Evolutionary conservation across 2,329 filamentous ascomycete species (phyloP).

Genomic region (Xylariales sp.): DNA sequence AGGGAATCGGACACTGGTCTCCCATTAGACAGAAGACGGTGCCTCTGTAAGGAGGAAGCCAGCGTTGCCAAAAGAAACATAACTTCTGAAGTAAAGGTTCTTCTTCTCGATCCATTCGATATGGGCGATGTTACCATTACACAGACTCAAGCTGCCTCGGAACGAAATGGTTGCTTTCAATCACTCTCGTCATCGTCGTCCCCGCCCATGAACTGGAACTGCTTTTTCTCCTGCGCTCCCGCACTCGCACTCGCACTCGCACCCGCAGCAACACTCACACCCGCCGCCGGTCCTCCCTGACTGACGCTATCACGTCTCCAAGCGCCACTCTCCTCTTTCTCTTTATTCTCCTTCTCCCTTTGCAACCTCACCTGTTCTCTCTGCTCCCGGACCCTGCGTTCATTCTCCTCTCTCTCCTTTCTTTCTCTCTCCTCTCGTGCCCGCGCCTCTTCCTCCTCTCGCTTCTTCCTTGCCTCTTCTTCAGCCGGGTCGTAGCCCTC

Average conservation of each 20-base stretch:
- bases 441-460: conserved; percentile 44
- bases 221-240: conserved; percentile 37
- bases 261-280: conserved; percentile 14
- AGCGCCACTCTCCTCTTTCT: conserved; percentile 13
- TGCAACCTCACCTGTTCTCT: conserved; percentile 28
- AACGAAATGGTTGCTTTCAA: conserved; percentile 6
- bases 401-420: conserved; percentile 40
- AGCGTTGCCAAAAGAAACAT: no score
- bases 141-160: no score
- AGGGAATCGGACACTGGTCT: no score
- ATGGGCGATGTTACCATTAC: no score
- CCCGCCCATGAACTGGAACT: conserved; percentile 52
- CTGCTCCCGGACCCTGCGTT: conserved; percentile 39
- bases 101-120: no score
- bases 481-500: conserved; percentile 53
- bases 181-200: conserved; percentile 47
- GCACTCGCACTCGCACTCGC: conserved; percentile 6
- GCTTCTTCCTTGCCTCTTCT: conserved; percentile 46
- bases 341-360: conserved; percentile 12
- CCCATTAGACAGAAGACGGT: no score
- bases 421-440: conserved; percentile 43
- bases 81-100: no score
- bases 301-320: conserved; percentile 35
- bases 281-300: conserved; percentile 17
- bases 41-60: no score